These are phyloP conservation scores for Fraxinus quadrangulata DNA, from an alignment of 257 asterid species.

Conservation along the genomic window DNA sequence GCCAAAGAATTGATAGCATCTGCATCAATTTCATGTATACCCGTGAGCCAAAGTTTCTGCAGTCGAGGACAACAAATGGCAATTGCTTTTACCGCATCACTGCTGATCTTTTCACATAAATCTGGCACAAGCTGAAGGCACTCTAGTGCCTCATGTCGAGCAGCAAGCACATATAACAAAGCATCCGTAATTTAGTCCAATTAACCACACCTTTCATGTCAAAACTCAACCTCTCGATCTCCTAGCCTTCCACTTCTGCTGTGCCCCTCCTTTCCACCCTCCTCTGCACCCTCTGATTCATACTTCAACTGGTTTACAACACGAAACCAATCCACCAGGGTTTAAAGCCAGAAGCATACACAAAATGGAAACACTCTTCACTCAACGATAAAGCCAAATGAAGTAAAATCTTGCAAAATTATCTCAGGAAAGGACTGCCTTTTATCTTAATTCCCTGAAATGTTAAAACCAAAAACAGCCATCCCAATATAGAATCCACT, in stretches of 20 bases:
- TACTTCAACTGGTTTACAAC: constrained; percentile 30
- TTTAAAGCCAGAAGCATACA: not conserved
- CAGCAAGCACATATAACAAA: constrained; percentile 64
- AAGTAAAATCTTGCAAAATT: constrained; percentile 13
- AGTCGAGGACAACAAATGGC: constrained; percentile 68
- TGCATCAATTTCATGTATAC: constrained; percentile 65
- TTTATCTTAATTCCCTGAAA: constrained; percentile 21
- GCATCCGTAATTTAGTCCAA: constrained; percentile 83
- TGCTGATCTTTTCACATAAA: constrained; percentile 72
- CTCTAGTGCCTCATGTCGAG: constrained; percentile 74
- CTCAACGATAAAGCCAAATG: constrained; percentile 25
- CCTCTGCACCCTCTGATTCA: constrained; percentile 69
- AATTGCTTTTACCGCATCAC: constrained; percentile 70
- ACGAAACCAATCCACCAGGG: constrained; percentile 14
- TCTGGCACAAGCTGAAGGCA: constrained; percentile 82
- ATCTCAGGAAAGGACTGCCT: constrained; percentile 14
- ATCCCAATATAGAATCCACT: constrained; percentile 13
- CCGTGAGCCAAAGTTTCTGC: constrained; percentile 65
- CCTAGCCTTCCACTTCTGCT: constrained; percentile 47
- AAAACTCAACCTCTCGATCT: constrained; percentile 35
- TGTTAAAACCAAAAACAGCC: constrained; percentile 1
- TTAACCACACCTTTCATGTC: constrained; percentile 51
- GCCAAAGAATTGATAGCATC: constrained; percentile 75
- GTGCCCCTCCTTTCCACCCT: constrained; percentile 56
- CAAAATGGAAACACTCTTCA: constrained; percentile 18